These are phyloP conservation scores for Populus simonii DNA, from an alignment of 345 rosid genomes.

Conservation along the genomic window DNA sequence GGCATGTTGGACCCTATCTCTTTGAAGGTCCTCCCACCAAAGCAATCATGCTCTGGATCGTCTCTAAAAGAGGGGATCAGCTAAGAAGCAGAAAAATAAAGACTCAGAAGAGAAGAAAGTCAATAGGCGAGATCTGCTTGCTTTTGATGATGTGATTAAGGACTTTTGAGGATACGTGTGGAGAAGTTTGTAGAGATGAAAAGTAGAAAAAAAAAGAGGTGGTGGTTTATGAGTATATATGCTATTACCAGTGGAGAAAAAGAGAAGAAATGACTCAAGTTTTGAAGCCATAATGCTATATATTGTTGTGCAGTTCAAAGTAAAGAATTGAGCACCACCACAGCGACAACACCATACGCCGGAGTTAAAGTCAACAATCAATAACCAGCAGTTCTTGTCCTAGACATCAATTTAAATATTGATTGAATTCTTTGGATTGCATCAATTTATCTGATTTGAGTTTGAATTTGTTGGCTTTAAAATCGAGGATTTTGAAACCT, in stretches of 20 bases:
- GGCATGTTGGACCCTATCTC: conserved; percentile 75
- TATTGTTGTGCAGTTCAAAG: not conserved
- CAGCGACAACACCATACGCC: too few species aligned
- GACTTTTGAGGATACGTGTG: conserved; percentile 49
- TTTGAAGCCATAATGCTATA: conserved; percentile 29
- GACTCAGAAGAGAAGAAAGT: conserved; percentile 55
- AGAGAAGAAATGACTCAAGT: conserved; percentile 91
- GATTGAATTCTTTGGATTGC: not conserved
- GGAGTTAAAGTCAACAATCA: not conserved
- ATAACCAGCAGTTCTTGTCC: not conserved
- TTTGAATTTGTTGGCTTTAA: too few species aligned
- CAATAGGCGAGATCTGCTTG: conserved; percentile 63
- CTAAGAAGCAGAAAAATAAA: conserved; percentile 41
- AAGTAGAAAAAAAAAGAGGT: conserved; percentile 69
- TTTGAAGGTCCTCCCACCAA: conserved; percentile 75
- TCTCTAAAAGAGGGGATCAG: conserved; percentile 42
- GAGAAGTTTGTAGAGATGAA: conserved; percentile 80
- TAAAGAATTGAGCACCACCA: not conserved
- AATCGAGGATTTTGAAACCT: too few species aligned
- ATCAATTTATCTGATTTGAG: not conserved
- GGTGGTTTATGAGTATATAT: conserved; percentile 67
- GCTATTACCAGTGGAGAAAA: conserved; percentile 65
- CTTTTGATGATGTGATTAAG: conserved; percentile 66
- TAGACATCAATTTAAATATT: not conserved
- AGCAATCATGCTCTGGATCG: conserved; percentile 60